Evolutionary conservation across 805 yeast species (phyloP).

Genomic region (Wickerhamomyces queroliae): DNA sequence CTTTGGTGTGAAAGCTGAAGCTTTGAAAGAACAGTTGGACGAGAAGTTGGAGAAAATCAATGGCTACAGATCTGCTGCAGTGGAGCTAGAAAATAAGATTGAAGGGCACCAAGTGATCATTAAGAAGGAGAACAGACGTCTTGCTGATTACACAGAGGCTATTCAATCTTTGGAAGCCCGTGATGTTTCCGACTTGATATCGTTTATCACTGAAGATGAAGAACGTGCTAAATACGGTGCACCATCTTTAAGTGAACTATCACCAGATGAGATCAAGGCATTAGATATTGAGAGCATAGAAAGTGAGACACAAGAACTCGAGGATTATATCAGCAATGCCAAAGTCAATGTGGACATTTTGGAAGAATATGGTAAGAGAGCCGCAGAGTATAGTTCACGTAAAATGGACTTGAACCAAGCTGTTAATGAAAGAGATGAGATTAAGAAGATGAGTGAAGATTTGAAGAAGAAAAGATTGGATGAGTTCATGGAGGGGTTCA

Average conservation of each 20-base stretch:
- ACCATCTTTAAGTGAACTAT: conserved; percentile 32
- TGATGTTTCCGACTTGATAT: conserved; percentile 36
- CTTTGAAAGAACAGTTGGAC: conserved; percentile 33
- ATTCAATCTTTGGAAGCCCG: conserved; percentile 42
- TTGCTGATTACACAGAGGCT: conserved; percentile 28
- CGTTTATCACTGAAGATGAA: conserved; percentile 25
- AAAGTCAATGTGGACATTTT: conserved; percentile 69
- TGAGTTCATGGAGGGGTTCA: conserved; percentile 93
- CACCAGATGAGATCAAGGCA: conserved; percentile 44
- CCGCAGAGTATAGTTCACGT: conserved; percentile 57
- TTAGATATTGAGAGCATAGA: conserved; percentile 45
- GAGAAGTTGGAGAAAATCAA: conserved; percentile 40
- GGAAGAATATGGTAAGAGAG: conserved; percentile 68
- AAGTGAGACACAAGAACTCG: conserved; percentile 46
- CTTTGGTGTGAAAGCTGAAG: conserved; percentile 34
- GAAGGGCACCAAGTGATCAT: conserved; percentile 47
- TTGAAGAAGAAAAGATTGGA: conserved; percentile 69
- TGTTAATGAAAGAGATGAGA: conserved; percentile 56
- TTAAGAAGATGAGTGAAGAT: conserved; percentile 57
- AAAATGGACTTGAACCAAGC: conserved; percentile 64
- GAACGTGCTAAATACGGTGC: conserved; percentile 18
- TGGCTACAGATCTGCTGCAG: conserved; percentile 55
- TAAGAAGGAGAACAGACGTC: conserved; percentile 32
- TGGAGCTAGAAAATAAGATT: conserved; percentile 58
- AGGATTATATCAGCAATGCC: conserved; percentile 47